These are phyloP conservation scores for Excoecaria cochinchinensis DNA, from an alignment of 345 rosid genomes.

Conservation along the genomic window DNA sequence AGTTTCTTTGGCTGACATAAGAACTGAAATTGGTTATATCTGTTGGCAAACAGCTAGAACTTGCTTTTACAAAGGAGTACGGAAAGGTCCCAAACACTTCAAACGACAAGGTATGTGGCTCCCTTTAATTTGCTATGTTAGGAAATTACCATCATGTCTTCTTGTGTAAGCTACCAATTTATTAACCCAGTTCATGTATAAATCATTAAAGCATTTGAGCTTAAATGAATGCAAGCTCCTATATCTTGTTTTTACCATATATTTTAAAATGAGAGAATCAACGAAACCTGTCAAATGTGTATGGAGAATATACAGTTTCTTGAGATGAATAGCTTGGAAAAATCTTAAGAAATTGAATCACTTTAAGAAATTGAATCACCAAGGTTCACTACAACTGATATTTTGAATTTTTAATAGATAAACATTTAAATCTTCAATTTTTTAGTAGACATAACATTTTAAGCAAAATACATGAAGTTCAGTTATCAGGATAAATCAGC, in stretches of 20 bases:
- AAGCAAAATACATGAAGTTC: no score
- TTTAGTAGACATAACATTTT: no score
- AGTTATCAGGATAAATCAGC: no score
- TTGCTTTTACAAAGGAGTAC: constrained; percentile 57
- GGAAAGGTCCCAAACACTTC: constrained; percentile 48
- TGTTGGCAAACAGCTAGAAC: constrained; percentile 63
- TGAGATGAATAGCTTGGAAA: neutral
- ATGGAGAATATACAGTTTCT: neutral
- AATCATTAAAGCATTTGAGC: neutral
- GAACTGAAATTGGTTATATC: constrained; percentile 3
- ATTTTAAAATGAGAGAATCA: no score
- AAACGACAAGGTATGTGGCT: constrained; percentile 58
- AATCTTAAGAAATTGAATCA: neutral
- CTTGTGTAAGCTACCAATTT: neutral
- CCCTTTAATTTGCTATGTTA: neutral
- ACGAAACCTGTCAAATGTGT: neutral
- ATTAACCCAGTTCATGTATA: neutral
- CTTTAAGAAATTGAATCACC: neutral
- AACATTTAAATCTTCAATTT: neutral
- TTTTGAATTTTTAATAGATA: neutral
- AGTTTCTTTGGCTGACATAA: constrained; percentile 1
- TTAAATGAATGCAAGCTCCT: neutral
- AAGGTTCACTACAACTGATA: neutral
- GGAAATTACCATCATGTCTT: neutral
- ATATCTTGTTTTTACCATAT: neutral